Conservation (phyloP, 1,284 basidiomycete species). For the Cryptococcus sp. region DNA sequence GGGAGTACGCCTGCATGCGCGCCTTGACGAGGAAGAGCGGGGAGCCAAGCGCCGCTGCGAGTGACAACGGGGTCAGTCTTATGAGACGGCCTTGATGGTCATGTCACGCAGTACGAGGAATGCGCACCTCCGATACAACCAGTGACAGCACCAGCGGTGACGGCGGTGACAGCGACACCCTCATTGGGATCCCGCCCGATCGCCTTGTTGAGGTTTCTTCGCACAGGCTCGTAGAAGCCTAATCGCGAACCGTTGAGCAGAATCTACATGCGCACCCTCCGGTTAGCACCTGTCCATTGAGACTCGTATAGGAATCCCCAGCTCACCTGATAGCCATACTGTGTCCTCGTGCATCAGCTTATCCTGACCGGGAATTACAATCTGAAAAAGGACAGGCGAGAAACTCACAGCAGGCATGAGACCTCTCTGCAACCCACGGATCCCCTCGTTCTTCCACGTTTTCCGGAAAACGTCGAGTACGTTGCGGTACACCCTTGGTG, state of each 20-base stretch:
- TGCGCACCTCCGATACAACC: conserved; percentile 80
- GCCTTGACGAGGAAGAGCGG: conserved; percentile 96
- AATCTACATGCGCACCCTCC: conserved; percentile 56
- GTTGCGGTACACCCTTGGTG: conserved; percentile 78
- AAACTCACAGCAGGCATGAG: conserved; percentile 77
- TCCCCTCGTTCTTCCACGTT: conserved; percentile 86
- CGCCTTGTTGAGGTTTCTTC: conserved; percentile 65
- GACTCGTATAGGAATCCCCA: not conserved
- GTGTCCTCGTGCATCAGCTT: conserved; percentile 1
- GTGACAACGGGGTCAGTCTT: not conserved
- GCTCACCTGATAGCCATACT: conserved; percentile 87
- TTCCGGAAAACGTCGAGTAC: conserved; percentile 82
- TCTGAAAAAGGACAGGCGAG: not conserved
- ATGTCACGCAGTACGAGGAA: no score
- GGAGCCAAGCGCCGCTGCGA: conserved; percentile 77
- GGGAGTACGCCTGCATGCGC: conserved; percentile 95
- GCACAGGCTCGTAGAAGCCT: conserved; percentile 95
- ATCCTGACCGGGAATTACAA: no score
- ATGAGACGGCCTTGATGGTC: not conserved
- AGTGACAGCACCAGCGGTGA: conserved; percentile 80
- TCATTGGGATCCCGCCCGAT: conserved; percentile 64
- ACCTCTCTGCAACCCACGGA: conserved; percentile 86
- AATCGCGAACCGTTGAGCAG: conserved; percentile 91
- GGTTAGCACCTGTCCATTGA: not conserved
- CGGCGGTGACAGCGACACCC: conserved; percentile 67